Evolutionary conservation across 257 asterid genomes (phyloP), one percentile per base, ranked within the genome.

Genomic region (Solanum piurae): DNA sequence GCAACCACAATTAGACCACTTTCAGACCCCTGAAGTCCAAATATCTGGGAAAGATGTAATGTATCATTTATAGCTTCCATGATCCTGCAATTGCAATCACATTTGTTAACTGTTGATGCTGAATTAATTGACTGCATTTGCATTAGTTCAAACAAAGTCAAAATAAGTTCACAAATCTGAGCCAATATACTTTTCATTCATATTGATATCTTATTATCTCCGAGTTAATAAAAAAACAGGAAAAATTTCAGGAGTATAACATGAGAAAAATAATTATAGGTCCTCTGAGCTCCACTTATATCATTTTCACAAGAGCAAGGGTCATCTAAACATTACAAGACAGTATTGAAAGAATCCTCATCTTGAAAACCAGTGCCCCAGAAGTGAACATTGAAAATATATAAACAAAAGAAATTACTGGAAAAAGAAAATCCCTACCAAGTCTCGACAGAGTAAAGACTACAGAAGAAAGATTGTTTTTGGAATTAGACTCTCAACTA

Each of bases 1-100:
- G 88, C 94, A 87, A 93, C 99, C 83, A 97, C 85, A 71, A 94
- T 90, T 87, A 92, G 60, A 93, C 99, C 99, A 52, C 98, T 93
- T 89, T 97, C 99, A 87, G 94, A 91, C 84, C 95, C 92, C 83
- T 88, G 93, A 88, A 95, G 89, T 64, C 94, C 98, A 88, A 91
- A 95, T 66, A 93, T 89, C 87, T 94, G 92, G 68, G 91, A 85
- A 92, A 94, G 93, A 27, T 94, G 94, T 88, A 95, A 98, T 27
- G 90, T 89, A 29, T 93, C 93, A 44, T 92, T 89, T 87, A 97
- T 90, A 60, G 99, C 94, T 90, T 90, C 98, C 99, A 97, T 97
- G 88, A 91, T 94, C 98, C 99, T 97, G 99, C 94, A 95, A 88
- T 86, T 89, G 74, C 83, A 89, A 73, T 49, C 84, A 72, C 75